Conservation (phyloP, 352 stramenopile species). For the Phytophthora lateralis region DNA sequence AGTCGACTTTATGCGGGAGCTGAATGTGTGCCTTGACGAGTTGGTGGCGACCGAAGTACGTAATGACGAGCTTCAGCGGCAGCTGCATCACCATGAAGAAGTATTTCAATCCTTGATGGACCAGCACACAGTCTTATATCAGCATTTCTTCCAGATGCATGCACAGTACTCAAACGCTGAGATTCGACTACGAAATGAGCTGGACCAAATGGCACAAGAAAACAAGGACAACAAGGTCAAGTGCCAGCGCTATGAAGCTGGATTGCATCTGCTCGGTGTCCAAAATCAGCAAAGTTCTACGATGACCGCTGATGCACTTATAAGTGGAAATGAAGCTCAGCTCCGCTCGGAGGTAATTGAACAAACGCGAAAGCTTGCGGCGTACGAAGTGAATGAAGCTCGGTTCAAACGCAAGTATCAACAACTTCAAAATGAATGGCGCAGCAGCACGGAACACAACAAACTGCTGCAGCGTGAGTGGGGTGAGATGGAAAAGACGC, state of each 20-base stretch:
- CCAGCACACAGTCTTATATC: constrained; percentile 74
- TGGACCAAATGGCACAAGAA: constrained; percentile 43
- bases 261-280: constrained; percentile 48
- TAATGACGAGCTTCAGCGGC: constrained; percentile 52
- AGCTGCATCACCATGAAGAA: constrained; percentile 58
- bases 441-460: constrained; percentile 35
- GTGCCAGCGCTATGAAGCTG: constrained; percentile 61
- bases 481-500: constrained; percentile 86
- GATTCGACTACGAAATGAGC: constrained; percentile 39
- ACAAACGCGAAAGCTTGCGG: constrained; percentile 73
- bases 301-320: constrained; percentile 6
- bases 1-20: constrained; percentile 63
- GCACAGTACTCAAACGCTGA: constrained; percentile 48
- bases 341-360: constrained; percentile 62
- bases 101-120: constrained; percentile 66
- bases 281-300: constrained; percentile 22
- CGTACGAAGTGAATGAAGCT: constrained; percentile 86
- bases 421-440: constrained; percentile 57
- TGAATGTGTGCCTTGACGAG: constrained; percentile 76
- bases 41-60: constrained; percentile 48
- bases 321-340: constrained; percentile 42
- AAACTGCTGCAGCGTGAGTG: constrained; percentile 69
- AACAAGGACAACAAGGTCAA: constrained; percentile 55
- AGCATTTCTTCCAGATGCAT: constrained; percentile 75
- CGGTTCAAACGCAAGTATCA: constrained; percentile 69